Base-by-base conservation (phyloP, 2,329 filamentous ascomycete genomes). In the Colletotrichum siamense region DNA sequence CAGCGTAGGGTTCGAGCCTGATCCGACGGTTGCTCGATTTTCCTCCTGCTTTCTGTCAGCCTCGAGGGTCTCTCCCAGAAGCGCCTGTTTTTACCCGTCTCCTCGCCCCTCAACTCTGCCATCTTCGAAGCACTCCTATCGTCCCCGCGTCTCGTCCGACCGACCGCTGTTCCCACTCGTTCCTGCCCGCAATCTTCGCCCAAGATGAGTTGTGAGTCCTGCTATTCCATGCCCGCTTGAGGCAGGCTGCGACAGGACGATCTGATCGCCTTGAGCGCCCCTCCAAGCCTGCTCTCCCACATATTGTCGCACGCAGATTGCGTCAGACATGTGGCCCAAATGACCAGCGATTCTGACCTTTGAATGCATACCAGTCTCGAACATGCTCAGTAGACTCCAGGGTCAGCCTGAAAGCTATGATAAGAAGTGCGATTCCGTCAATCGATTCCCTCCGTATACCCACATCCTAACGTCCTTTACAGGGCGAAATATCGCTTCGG, bases 361-460 rank as follows among this genome's bases (percentile, higher is more conserved):
- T 70, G 52, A 69, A 30, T 70, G 73, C 66, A 76, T 73, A 36
- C 78, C 77, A 98, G 96, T 98, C 88, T 89, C 94, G 81, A 94
- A 91, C 83, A 98, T 98, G 95, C 91, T 98, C 82, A 98, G 96
- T 88, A 96, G 96, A 91, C 94, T 98, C 82, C 95, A 98, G 83
- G 96, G 96, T 86, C 96, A 99, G 89, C 96, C 96, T 80, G 96
- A 98, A 81, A 98, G 95, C 88, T 99, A 99, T 89, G 97, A 99
- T 85, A 98, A 98, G 88, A 99, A 99, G 95, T 98, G 88, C 82
- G 89, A 82, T 74, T 74, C 67, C 70, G 67, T 70, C 76, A 79
- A 65, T 79, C 72, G 79, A 68, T 63, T 26, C 10, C 18, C 22
- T 32, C 18, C 44, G 22, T 74, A 30, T 39, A 61, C 75, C 79